A percentile compares a stretch with the other conserved stretches of the same genome.
Conservation (phyloP, 495 filamentous ascomycete genomes). For the Xylaria castorea region DNA sequence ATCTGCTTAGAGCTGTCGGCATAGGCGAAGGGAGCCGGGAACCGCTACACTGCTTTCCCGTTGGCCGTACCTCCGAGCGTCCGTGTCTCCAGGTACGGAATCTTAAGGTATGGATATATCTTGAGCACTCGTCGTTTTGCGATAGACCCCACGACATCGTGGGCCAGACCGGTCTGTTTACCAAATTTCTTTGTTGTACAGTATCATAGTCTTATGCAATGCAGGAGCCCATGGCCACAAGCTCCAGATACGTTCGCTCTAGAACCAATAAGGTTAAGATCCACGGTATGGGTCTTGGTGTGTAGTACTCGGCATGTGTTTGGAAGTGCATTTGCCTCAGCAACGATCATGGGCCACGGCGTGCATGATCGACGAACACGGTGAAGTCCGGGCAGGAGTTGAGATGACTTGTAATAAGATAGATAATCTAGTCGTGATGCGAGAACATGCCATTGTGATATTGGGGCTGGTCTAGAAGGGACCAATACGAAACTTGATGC, state of each 20-base stretch:
- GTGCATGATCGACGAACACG: neutral
- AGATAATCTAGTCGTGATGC: neutral
- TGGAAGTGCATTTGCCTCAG: neutral
- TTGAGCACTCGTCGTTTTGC: neutral
- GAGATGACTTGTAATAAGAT: neutral
- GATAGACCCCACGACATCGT: neutral
- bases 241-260: neutral
- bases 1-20: neutral
- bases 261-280: neutral
- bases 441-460: neutral
- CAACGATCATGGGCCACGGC: neutral
- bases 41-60: neutral
- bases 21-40: neutral
- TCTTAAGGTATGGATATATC: neutral
- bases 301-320: neutral
- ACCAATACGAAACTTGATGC: neutral
- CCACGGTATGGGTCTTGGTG: neutral
- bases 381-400: neutral
- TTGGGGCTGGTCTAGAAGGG: neutral
- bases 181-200: neutral
- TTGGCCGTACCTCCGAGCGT: neutral
- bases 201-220: neutral
- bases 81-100: neutral
- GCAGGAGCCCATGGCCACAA: neutral
- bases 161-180: neutral